These are phyloP conservation scores for Colletotrichum trifolii DNA, from an alignment of 2,329 filamentous ascomycete species.

Conservation along the genomic window DNA sequence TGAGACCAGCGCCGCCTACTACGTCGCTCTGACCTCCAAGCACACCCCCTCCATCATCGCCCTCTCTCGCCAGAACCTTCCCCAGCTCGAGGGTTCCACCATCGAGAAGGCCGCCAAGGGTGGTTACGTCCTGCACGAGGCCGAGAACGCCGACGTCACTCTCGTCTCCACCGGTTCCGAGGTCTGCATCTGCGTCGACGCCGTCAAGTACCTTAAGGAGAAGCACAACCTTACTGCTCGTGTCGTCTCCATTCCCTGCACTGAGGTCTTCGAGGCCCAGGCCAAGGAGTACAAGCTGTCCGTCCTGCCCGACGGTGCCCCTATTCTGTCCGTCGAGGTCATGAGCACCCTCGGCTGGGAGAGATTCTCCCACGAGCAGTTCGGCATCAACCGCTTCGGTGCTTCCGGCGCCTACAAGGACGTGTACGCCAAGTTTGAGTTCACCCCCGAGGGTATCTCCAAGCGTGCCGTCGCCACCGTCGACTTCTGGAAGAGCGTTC, in stretches of 20 bases:
- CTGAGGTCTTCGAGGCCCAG: slow-evolving; percentile 96
- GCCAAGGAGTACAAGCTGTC: slow-evolving; percentile 93
- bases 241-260: slow-evolving; percentile 95
- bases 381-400: slow-evolving; percentile 98
- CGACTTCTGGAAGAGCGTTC: slow-evolving; percentile 95
- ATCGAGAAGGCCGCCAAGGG: slow-evolving; percentile 93
- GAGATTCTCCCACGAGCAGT: slow-evolving; percentile 99
- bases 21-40: slow-evolving; percentile 90
- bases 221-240: slow-evolving; percentile 89
- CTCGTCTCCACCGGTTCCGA: slow-evolving; percentile 96
- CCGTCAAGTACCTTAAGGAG: slow-evolving; percentile 89
- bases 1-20: slow-evolving; percentile 98
- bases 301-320: slow-evolving; percentile 93
- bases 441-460: slow-evolving; percentile 95
- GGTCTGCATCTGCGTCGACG: slow-evolving; percentile 92
- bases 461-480: slow-evolving; percentile 94
- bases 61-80: slow-evolving; percentile 96
- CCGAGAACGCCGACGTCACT: slow-evolving; percentile 85
- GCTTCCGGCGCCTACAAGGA: slow-evolving; percentile 97
- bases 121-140: slow-evolving; percentile 90
- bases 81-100: slow-evolving; percentile 93
- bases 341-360: slow-evolving; percentile 99
- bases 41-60: slow-evolving; percentile 93
- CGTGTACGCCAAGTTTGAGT: slow-evolving; percentile 99
- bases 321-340: slow-evolving; percentile 92